Evolutionary conservation across 768 basidiomycete species (phyloP).

Genomic region (Coprinellus micaceus): DNA sequence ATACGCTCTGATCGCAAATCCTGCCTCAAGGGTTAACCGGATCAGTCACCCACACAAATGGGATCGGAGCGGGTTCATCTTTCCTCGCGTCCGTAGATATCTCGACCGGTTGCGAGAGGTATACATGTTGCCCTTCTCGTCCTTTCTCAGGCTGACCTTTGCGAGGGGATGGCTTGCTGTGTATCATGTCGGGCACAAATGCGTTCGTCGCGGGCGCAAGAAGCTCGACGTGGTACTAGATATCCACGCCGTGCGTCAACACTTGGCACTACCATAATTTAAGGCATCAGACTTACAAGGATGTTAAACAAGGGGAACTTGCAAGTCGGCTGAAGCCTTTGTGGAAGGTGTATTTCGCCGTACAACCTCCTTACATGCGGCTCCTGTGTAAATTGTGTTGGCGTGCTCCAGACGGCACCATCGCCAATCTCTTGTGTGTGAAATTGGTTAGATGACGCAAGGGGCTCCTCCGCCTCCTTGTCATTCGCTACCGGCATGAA

Average conservation of each 20-base stretch:
- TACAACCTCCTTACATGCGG: neutral
- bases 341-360: neutral
- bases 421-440: neutral
- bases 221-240: neutral
- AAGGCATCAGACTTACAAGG: neutral
- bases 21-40: too few relatives aligned
- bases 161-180: neutral
- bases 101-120: neutral
- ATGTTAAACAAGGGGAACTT: neutral
- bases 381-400: neutral
- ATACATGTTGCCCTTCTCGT: neutral
- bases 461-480: neutral
- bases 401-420: neutral
- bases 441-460: too few relatives aligned
- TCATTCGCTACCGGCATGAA: too few relatives aligned
- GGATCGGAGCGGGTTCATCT: neutral
- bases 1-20: too few relatives aligned
- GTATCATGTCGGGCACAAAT: neutral
- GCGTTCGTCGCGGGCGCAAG: neutral
- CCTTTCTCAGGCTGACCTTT: neutral
- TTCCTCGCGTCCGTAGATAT: neutral
- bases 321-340: neutral
- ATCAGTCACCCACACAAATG: too few relatives aligned
- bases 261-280: neutral
- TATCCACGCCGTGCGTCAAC: neutral